A percentile compares a stretch with the other conserved stretches of the same genome.
Evolutionary conservation across 2,329 filamentous ascomycete species (phyloP).

Genomic region (Ophiostoma piceae): DNA sequence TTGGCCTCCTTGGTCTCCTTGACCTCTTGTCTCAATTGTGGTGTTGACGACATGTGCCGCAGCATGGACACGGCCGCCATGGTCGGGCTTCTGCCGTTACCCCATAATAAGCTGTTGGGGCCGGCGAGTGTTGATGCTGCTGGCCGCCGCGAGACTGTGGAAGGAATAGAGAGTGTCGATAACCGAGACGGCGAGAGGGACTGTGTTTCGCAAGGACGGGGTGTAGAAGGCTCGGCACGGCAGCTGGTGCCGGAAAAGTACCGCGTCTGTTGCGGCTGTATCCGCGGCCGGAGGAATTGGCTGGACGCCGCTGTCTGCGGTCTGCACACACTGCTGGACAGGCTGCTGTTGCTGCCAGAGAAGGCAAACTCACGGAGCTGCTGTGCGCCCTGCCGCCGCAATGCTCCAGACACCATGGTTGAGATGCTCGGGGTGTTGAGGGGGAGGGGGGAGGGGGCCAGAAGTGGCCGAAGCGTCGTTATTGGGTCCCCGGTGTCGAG

Average conservation of each 20-base stretch:
- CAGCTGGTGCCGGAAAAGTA: neutral
- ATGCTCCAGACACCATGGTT: conserved; percentile 24
- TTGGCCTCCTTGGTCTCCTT: conserved; percentile 26
- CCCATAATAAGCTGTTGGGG: conserved; percentile 20
- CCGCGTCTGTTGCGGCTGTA: conserved; percentile 15
- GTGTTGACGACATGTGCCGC: conserved; percentile 22
- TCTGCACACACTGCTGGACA: conserved; percentile 1
- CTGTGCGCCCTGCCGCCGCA: conserved; percentile 26
- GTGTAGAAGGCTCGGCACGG: neutral
- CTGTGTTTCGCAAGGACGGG: neutral
- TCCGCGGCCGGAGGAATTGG: conserved; percentile 15
- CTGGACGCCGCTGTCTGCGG: neutral
- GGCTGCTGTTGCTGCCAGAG: conserved; percentile 15
- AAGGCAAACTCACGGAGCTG: conserved; percentile 25
- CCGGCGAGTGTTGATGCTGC: conserved; percentile 6
- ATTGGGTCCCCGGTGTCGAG: conserved; percentile 5
- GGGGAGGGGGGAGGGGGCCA: conserved; percentile 3
- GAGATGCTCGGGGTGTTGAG: neutral
- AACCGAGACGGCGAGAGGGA: neutral
- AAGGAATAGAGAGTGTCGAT: neutral
- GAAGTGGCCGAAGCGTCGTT: conserved; percentile 5
- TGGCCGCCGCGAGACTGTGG: conserved; percentile 6
- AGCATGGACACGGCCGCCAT: conserved; percentile 17
- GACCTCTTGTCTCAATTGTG: neutral
- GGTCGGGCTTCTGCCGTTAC: conserved; percentile 2